Conservation (phyloP, 257 asterid species). For the Nicotiana noctiflora region DNA sequence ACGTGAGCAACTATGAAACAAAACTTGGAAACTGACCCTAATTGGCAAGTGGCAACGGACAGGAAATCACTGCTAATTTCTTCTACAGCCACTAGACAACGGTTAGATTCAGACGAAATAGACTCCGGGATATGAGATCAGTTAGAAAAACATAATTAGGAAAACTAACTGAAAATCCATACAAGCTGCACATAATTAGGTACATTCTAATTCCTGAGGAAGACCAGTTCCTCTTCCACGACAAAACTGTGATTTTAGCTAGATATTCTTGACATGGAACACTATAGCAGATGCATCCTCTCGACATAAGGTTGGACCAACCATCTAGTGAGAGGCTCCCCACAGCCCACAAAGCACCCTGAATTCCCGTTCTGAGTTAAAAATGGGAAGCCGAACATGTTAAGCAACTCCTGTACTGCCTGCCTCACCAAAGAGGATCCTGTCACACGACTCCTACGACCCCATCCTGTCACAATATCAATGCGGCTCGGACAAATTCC, state of each 20-base stretch:
- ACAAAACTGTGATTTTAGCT: too few species aligned
- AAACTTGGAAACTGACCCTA: not conserved
- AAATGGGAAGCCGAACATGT: slow-evolving; percentile 63
- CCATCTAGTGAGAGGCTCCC: slow-evolving; percentile 81
- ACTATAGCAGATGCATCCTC: too few species aligned
- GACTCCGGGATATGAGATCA: not conserved
- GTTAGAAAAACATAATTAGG: not conserved
- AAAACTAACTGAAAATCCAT: slow-evolving; percentile 10
- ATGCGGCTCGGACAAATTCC: slow-evolving; percentile 67
- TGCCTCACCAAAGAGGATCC: slow-evolving; percentile 83
- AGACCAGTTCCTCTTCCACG: too few species aligned
- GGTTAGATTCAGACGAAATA: not conserved
- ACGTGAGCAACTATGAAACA: not conserved
- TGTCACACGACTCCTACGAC: slow-evolving; percentile 81
- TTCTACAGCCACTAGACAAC: not conserved
- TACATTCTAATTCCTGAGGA: too few species aligned
- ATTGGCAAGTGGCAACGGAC: not conserved
- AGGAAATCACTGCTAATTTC: not conserved
- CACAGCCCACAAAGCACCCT: slow-evolving; percentile 91
- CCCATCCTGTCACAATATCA: slow-evolving; percentile 97
- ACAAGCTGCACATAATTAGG: not conserved
- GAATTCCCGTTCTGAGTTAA: slow-evolving; percentile 63
- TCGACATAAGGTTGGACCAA: slow-evolving; percentile 46
- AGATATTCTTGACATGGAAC: too few species aligned
- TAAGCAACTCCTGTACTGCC: slow-evolving; percentile 66